phyloP scores from a whole-genome alignment of 768 basidiomycete species.

The Psilocybe cubensis region DNA sequence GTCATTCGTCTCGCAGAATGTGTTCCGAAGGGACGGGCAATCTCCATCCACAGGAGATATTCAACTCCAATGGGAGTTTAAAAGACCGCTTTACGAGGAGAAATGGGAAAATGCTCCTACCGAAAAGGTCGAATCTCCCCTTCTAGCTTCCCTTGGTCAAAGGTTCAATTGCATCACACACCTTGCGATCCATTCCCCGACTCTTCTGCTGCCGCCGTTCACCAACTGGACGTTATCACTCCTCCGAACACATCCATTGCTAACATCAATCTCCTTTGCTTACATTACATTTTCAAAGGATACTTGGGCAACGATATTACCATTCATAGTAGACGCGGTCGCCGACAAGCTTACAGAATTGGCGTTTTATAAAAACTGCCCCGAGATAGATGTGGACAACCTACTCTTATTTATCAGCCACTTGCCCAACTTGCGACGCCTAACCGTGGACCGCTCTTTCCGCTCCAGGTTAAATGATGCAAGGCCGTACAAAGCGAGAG shows the following conservation, averaged over 20 bases:
- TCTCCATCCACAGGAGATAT: neutral
- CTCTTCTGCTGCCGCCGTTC: conserved; percentile 23
- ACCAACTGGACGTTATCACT: conserved; percentile 23
- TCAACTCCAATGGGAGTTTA: conserved; percentile 20
- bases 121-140: conserved; percentile 8
- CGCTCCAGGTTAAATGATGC: conserved; percentile 11
- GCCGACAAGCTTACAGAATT: conserved; percentile 16
- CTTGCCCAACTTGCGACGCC: conserved; percentile 14
- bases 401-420: conserved; percentile 18
- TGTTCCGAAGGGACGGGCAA: conserved; percentile 6
- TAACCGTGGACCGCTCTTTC: conserved; percentile 22
- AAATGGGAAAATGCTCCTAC: neutral
- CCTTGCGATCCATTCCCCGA: conserved; percentile 21
- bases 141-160: conserved; percentile 6
- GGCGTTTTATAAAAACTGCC: conserved; percentile 19
- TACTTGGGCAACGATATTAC: conserved; percentile 19
- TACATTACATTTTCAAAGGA: conserved; percentile 18
- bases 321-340: conserved; percentile 18
- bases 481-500: neutral
- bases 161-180: conserved; percentile 9
- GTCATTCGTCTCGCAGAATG: conserved; percentile 11
- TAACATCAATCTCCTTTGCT: conserved; percentile 23
- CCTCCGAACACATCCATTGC: conserved; percentile 12
- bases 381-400: conserved; percentile 16
- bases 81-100: conserved; percentile 14